Base-by-base conservation (phyloP, 2,329 filamentous ascomycete genomes). In the Pyrenophora teres region DNA sequence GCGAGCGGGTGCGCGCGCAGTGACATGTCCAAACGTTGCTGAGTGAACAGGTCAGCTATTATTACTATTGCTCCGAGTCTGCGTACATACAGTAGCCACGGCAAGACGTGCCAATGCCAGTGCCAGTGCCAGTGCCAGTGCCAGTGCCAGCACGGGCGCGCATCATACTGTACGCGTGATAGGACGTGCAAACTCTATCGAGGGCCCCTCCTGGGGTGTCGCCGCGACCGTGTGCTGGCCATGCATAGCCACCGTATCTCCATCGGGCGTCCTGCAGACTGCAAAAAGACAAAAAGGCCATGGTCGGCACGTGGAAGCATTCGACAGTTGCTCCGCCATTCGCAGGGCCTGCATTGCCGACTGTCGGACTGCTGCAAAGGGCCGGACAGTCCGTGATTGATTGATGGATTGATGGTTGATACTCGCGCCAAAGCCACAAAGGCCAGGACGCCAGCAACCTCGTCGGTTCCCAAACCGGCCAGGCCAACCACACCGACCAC, bases 211-310 rank as follows among this genome's bases (percentile, higher is more conserved):
- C 40, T 47, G 39, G 39, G 35, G 46, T 42, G 52, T 46, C 50
- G 64, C 60, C 57, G 57, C 54, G 35, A 33, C 51, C 38, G 46
- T 52, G 55, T 52, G 57, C 48, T 58, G 46, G 36, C 30, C 48
- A 48, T 54, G 60, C 60, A 62, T 56, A 49, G 47, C 55, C 52
- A 53, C 56, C 50, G 45, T 54, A 59, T 54, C 50, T 59, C 50
- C 45, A 37, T 54, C 39, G 42, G 56, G 45, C 51, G 44, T 40
- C 46, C 38, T 48, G 46, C 50, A 52, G 50, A 31, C 40, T 13
- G 27, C 27, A 27, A 27, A 30, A 13, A 30, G 19, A 10, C 27
- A 6, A 18, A 32, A 25, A 40, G 41, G n/a, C 51, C 61, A 56
- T 50, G 51, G 53, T 41, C 54, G 50, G 47, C 56, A 62, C 59